Evolutionary conservation across 106 monocot genomes (phyloP).

Genomic region (Platanthera guangdongensis): DNA sequence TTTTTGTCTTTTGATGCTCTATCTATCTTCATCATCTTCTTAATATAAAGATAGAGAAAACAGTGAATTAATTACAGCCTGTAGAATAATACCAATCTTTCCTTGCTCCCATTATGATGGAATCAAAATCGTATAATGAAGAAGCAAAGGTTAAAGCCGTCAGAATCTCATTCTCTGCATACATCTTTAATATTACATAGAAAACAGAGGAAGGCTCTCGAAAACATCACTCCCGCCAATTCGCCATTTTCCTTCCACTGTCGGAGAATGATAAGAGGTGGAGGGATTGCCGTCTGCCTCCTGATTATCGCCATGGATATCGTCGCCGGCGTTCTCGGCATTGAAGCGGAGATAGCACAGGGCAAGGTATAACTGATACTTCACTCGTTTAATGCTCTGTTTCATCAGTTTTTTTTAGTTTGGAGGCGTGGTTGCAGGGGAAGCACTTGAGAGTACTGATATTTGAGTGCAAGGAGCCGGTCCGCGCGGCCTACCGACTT

Average conservation of each 20-base stretch:
- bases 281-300: conserved; percentile 36
- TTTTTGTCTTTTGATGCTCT: no score
- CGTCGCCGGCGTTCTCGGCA: conserved; percentile 56
- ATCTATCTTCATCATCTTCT: no score
- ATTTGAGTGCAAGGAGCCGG: conserved; percentile 69
- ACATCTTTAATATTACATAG: neutral
- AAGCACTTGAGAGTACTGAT: conserved; percentile 47
- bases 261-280: conserved; percentile 29
- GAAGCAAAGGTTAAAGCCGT: neutral
- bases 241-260: neutral
- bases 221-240: neutral
- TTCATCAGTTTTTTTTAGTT: neutral
- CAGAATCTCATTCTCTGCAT: conserved; percentile 6
- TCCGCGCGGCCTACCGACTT: conserved; percentile 52
- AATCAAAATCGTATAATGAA: conserved; percentile 1
- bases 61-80: no score
- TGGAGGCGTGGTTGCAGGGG: conserved; percentile 23
- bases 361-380: conserved; percentile 30
- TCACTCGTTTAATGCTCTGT: neutral
- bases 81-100: conserved; percentile 2
- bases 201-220: neutral
- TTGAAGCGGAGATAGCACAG: conserved; percentile 63
- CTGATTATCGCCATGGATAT: conserved; percentile 54
- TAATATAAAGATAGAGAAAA: no score
- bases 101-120: conserved; percentile 1